Percentiles rank a stretch among this genome's conserved stretches.
Evolutionary conservation across 2,329 filamentous ascomycete species (phyloP).

Genomic region (Cladosporium austrohemisphaericum): DNA sequence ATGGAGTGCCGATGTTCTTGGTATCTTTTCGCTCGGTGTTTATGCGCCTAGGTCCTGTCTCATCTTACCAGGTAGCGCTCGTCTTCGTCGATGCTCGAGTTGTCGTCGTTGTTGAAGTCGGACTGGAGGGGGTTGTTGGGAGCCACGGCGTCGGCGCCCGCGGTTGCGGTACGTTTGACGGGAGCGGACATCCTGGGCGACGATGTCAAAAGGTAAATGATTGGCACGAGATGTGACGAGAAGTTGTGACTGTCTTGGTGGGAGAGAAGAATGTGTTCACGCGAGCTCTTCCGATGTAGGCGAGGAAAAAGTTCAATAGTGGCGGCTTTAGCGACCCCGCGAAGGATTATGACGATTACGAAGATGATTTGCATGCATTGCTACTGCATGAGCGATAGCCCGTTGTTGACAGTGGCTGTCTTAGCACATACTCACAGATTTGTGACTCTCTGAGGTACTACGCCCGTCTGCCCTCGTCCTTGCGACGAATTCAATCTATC

Average conservation of each 20-base stretch:
- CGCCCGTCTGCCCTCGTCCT: too few relatives aligned
- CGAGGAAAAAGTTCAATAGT: slow-evolving; percentile 8
- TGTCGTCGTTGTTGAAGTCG: slow-evolving; percentile 29
- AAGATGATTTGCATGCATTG: background rate
- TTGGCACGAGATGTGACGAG: background rate
- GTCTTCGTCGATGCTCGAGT: slow-evolving; percentile 33
- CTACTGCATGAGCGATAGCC: too few relatives aligned
- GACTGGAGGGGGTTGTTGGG: slow-evolving; percentile 33
- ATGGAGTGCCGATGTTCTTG: slow-evolving; percentile 17
- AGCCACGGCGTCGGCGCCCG: slow-evolving; percentile 19
- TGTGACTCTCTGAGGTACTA: too few relatives aligned
- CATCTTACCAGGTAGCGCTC: slow-evolving; percentile 37
- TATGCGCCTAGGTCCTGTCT: slow-evolving; percentile 13
- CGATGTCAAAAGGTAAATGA: background rate
- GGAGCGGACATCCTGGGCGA: slow-evolving; percentile 9
- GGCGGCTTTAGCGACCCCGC: background rate
- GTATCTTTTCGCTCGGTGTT: slow-evolving; percentile 2
- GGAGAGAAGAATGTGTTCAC: background rate
- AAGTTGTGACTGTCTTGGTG: too few relatives aligned
- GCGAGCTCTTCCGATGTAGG: slow-evolving; percentile 6
- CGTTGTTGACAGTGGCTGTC: too few relatives aligned
- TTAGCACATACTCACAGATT: too few relatives aligned
- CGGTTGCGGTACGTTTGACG: slow-evolving; percentile 12
- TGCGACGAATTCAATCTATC: too few relatives aligned
- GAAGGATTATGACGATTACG: too few relatives aligned